These are phyloP conservation scores for Smittium culicis DNA, from an alignment of 371 early-diverging fungal genomes.

Conservation along the genomic window DNA sequence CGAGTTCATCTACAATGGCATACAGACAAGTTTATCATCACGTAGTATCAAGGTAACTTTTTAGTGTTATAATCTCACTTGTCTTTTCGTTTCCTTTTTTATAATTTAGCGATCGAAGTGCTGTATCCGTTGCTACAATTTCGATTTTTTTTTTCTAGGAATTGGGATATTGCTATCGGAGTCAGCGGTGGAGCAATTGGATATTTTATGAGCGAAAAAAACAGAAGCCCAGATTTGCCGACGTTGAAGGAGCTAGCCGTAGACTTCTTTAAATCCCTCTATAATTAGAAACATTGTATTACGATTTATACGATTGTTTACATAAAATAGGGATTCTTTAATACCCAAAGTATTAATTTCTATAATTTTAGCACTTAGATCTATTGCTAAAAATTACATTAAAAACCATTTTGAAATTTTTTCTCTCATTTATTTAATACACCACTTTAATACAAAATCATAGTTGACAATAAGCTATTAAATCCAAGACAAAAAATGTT, in stretches of 20 bases:
- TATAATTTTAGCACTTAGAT: too few species aligned
- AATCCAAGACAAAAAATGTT: too few species aligned
- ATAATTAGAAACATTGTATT: too few species aligned
- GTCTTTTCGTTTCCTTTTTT: not conserved
- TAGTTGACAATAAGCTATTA: too few species aligned
- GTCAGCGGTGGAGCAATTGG: slow-evolving; percentile 6
- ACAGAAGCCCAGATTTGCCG: not conserved
- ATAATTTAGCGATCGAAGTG: not conserved
- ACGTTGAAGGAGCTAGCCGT: not conserved
- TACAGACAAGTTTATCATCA: not conserved
- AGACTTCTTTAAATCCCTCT: slow-evolving; percentile 2
- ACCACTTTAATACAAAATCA: too few species aligned
- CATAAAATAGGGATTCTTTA: too few species aligned
- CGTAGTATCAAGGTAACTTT: slow-evolving; percentile 6
- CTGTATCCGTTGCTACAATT: not conserved
- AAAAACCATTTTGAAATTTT: too few species aligned
- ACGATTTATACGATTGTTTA: too few species aligned
- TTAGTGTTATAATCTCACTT: not conserved
- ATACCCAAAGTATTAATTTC: too few species aligned
- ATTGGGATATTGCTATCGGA: slow-evolving; percentile 5
- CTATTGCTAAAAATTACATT: too few species aligned
- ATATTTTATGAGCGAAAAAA: slow-evolving; percentile 7
- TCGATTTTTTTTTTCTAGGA: slow-evolving; percentile 4
- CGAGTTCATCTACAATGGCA: too few species aligned
- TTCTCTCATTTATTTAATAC: too few species aligned